Percentiles rank a stretch among this genome's conserved stretches.
phyloP scores from a whole-genome alignment of 768 basidiomycete species.

The Cystobasidium onofrii region DNA sequence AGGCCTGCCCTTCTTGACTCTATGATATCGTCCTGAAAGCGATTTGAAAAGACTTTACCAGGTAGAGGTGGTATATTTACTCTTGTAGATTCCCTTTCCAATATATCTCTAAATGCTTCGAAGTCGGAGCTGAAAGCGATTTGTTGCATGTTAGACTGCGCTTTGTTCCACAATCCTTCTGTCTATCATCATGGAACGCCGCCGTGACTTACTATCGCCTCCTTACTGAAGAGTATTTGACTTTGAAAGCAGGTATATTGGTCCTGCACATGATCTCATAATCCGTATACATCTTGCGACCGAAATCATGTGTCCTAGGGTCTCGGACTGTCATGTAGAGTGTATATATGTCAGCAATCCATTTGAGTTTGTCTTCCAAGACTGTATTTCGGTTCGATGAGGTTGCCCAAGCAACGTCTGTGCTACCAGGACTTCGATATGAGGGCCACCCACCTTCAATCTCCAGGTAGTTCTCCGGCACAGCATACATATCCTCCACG shows the following conservation, averaged over 20 bases:
- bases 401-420: no score
- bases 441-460: slow-evolving; percentile 28
- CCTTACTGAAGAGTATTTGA: slow-evolving; percentile 81
- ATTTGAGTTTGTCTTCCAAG: no score
- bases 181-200: neutral
- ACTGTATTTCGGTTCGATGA: no score
- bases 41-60: slow-evolving; percentile 95
- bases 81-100: slow-evolving; percentile 90
- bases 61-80: slow-evolving; percentile 97
- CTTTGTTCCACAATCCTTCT: no score
- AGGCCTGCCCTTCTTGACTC: slow-evolving; percentile 83
- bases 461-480: slow-evolving; percentile 28
- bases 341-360: neutral
- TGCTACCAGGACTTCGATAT: no score
- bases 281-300: slow-evolving; percentile 98
- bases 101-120: slow-evolving; percentile 93
- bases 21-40: slow-evolving; percentile 96
- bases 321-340: neutral
- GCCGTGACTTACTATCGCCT: slow-evolving; percentile 63
- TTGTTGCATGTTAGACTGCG: slow-evolving; percentile 55
- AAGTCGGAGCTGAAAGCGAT: slow-evolving; percentile 77
- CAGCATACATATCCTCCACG: slow-evolving; percentile 12
- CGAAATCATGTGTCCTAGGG: slow-evolving; percentile 53
- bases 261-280: slow-evolving; percentile 91
- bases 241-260: slow-evolving; percentile 97